Conservation (phyloP, 371 early-diverging fungal genomes). For the Blyttiomyces sp. region DNA sequence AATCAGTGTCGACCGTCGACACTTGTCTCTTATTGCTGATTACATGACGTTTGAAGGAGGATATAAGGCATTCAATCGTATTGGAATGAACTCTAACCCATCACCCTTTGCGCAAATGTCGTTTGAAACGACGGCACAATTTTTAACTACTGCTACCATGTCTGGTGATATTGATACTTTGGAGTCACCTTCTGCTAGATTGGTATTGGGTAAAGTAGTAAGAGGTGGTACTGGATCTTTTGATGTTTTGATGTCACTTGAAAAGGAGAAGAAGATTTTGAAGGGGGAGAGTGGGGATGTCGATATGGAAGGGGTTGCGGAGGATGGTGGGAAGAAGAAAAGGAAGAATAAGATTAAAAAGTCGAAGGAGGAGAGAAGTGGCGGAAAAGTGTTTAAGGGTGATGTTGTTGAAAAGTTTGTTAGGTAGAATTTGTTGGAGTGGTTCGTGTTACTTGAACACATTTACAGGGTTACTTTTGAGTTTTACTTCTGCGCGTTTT, state of each 20-base stretch:
- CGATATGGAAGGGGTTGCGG: no score
- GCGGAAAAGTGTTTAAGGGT: no score
- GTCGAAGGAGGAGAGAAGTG: no score
- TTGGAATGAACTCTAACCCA: conserved; percentile 86
- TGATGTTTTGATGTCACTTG: conserved; percentile 66
- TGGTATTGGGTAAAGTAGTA: conserved; percentile 93
- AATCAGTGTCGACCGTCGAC: conserved; percentile 94
- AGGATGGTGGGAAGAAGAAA: no score
- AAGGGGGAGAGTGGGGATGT: no score
- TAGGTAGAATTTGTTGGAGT: no score
- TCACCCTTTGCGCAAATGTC: conserved; percentile 97
- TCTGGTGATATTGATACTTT: conserved; percentile 86
- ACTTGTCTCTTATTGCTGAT: conserved; percentile 97
- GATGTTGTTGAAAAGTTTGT: no score
- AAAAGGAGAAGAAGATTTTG: background rate
- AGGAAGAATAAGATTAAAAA: no score
- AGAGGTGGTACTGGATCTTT: conserved; percentile 94
- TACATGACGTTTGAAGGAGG: conserved; percentile 99
- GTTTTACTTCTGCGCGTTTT: no score
- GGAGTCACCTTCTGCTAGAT: conserved; percentile 84
- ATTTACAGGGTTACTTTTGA: no score
- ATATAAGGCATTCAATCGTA: conserved; percentile 95
- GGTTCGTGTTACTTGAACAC: no score
- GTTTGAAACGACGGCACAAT: conserved; percentile 93
- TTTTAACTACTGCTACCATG: conserved; percentile 88